Evolutionary conservation across 1,284 basidiomycete genomes (phyloP).

Genomic region (Sporisorium sorghi): DNA sequence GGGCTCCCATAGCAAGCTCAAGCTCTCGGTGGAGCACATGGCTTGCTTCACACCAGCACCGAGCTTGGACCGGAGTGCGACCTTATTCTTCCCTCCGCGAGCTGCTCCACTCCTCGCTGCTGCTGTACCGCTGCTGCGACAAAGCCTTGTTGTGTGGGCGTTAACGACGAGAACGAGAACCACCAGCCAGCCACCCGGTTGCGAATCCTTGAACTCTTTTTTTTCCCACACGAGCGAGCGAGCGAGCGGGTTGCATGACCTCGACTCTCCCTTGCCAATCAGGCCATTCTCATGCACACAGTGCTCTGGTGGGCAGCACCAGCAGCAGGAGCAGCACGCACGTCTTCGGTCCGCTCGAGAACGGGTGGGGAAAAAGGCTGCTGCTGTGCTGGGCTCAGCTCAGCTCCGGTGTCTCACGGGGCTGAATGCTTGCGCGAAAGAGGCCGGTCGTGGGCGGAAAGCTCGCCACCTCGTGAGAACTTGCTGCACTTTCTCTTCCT

Average conservation of each 20-base stretch:
- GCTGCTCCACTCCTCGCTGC: constrained; percentile 1
- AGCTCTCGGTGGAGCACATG: constrained; percentile 24
- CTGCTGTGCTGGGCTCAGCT: too few species aligned
- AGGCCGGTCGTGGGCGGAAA: neutral
- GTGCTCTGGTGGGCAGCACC: too few species aligned
- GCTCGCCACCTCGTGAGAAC: too few species aligned
- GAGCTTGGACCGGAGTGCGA: constrained; percentile 30
- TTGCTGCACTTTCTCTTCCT: too few species aligned
- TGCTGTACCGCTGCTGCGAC: neutral
- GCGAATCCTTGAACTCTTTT: constrained; percentile 10
- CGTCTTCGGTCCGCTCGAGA: constrained; percentile 3
- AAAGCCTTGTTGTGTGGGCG: constrained; percentile 34
- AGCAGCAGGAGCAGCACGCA: too few species aligned
- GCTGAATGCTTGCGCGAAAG: too few species aligned
- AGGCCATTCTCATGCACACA: too few species aligned
- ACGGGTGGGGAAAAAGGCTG: neutral
- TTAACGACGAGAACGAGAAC: neutral
- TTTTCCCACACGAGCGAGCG: constrained; percentile 28
- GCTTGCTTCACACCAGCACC: constrained; percentile 24
- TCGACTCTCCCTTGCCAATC: too few species aligned
- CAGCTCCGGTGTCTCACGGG: too few species aligned
- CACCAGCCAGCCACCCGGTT: constrained; percentile 18
- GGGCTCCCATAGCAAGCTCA: constrained; percentile 9
- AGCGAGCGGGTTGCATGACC: too few species aligned
- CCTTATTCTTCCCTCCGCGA: constrained; percentile 3